Base-by-base conservation (phyloP, 1,284 basidiomycete genomes). In the Coriolopsis trogii region DNA sequence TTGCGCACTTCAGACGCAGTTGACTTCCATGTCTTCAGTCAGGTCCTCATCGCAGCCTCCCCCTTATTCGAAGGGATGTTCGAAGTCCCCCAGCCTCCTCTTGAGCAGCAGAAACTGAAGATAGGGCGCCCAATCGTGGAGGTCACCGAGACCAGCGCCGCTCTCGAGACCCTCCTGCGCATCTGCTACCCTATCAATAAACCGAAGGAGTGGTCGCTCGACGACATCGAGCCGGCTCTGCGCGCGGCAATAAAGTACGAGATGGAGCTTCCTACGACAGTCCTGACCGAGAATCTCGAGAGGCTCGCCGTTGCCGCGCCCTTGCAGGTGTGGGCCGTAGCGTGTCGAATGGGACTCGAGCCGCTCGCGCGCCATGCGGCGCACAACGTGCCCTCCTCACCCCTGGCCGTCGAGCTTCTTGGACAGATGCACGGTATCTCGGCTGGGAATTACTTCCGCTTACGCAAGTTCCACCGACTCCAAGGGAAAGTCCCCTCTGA, bases 171-270 rank as follows among this genome's bases (percentile, higher is more conserved):
- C 30, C 67, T 77, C 37, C 61, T 77, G 43, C 65, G 67, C 23
- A 64, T 73, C 40, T 72, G 72, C 42, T 75, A 77, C 53, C 74
- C 76, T 0, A 53, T 63, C 16, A 57, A 58, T 5, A 46, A 56
- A 10, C 44, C 46, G 4, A 61, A 56, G 3, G 37, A 38, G 3
- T 33, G 61, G 9, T 36, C 46, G 21, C 5, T 58, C 5, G 28
- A 48, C 12, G 47, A 42, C 7, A 37, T 64, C 3, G 36, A 43
- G 12, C 46, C 30, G 6, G 48, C 51, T 1, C 29, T 63, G 12
- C 41, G 46, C 18, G 59, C 58, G 4, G 58, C 63, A 23, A 54
- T 34, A 44, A 62, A 62, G 36, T 62, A 52, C 39, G 52, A 59
- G 6, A 62, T 58, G 60, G 50, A 53, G 31, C 45, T 55, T 13